phyloP scores from a whole-genome alignment of 805 yeast genomes.

The Cyberlindnera bimundalis region DNA sequence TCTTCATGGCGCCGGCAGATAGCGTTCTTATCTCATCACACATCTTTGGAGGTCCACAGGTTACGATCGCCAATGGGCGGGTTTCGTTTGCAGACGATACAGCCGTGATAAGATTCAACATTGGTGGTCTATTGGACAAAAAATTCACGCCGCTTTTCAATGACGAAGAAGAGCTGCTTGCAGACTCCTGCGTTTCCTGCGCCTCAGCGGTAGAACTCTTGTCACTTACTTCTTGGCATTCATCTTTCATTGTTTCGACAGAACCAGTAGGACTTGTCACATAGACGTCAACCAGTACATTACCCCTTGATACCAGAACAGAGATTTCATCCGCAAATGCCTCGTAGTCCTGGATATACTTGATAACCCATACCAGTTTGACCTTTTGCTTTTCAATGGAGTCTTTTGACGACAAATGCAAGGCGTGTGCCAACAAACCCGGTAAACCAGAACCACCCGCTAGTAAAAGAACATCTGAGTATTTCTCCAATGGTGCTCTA shows the following conservation, averaged over 20 bases:
- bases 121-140: background rate
- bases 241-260: constrained; percentile 38
- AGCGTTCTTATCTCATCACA: constrained; percentile 50
- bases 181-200: background rate
- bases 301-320: constrained; percentile 23
- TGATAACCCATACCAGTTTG: constrained; percentile 61
- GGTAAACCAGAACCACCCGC: constrained; percentile 56
- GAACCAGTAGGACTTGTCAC: constrained; percentile 34
- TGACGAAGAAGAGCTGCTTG: background rate
- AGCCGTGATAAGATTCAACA: constrained; percentile 23
- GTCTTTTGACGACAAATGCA: constrained; percentile 25
- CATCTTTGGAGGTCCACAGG: constrained; percentile 65
- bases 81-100: constrained; percentile 34
- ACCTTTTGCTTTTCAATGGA: constrained; percentile 30
- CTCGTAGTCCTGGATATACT: constrained; percentile 45
- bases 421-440: constrained; percentile 43
- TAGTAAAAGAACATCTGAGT: constrained; percentile 38
- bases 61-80: constrained; percentile 43
- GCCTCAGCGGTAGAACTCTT: background rate
- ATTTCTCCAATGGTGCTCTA: constrained; percentile 36
- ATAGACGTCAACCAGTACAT: constrained; percentile 33
- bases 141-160: background rate
- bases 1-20: constrained; percentile 40
- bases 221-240: background rate
- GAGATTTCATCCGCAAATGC: constrained; percentile 47